A percentile compares a stretch with the other conserved stretches of the same genome.
These are phyloP conservation scores for Diphasiastrum complanatum DNA, from an alignment of 83 land plant genomes.

Conservation along the genomic window DNA sequence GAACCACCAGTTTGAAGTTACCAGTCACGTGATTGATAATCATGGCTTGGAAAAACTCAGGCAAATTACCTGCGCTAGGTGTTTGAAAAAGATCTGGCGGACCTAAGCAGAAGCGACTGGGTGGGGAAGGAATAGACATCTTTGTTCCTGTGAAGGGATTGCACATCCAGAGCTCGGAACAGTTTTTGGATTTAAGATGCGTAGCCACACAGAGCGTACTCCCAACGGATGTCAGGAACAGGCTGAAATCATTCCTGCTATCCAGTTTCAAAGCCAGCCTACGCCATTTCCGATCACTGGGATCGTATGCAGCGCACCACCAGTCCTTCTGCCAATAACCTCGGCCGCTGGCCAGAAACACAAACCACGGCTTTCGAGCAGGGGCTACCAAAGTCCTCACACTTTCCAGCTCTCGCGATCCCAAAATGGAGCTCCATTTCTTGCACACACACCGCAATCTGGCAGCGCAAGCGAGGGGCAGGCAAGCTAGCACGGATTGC, in stretches of 20 bases:
- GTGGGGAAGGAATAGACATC: conserved; percentile 14
- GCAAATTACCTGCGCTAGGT: conserved; percentile 2
- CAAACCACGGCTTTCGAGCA: too few species aligned
- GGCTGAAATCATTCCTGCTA: too few species aligned
- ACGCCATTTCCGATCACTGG: too few species aligned
- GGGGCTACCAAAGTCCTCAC: conserved; percentile 4
- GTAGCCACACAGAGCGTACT: conserved; percentile 14
- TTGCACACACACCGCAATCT: conserved; percentile 27
- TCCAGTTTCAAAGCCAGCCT: too few species aligned
- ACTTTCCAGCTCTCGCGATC: conserved; percentile 9
- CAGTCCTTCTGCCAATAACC: too few species aligned
- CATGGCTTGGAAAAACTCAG: too few species aligned
- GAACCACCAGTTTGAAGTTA: too few species aligned
- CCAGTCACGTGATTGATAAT: too few species aligned
- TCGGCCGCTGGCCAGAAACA: too few species aligned
- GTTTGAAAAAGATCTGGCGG: conserved; percentile 16
- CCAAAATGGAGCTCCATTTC: conserved; percentile 15
- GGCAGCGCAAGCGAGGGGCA: conserved; percentile 15
- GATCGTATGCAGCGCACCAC: too few species aligned
- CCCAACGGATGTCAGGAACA: conserved; percentile 8
- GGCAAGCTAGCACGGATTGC: conserved; percentile 22
- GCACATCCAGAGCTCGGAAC: conserved; percentile 5
- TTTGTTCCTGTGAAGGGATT: conserved; percentile 22
- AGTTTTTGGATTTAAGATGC: neutral
- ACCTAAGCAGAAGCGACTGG: conserved; percentile 10